Percentiles rank a stretch among this genome's conserved stretches.
Evolutionary conservation across 177 flowering plant genomes (phyloP).

Genomic region (Vitis hybrid): DNA sequence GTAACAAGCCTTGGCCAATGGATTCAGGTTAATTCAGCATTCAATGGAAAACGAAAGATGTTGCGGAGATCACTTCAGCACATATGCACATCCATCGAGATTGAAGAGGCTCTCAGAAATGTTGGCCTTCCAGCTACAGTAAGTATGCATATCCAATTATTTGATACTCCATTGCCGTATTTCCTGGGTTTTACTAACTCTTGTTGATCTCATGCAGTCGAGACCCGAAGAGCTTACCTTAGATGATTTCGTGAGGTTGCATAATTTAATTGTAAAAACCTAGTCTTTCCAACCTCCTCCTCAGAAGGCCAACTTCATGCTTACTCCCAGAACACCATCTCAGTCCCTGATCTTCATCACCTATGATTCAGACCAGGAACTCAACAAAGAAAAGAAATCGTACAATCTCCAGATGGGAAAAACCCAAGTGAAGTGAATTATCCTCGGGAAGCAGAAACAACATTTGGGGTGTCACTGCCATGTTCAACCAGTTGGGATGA

Average conservation of each 20-base stretch:
- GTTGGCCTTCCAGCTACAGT: slow-evolving; percentile 70
- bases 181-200: background rate
- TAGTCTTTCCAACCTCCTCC: slow-evolving; percentile 10
- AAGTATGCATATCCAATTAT: slow-evolving; percentile 18
- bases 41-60: slow-evolving; percentile 94
- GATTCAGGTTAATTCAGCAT: slow-evolving; percentile 82
- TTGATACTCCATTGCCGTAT: background rate
- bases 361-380: background rate
- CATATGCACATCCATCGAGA: slow-evolving; percentile 52
- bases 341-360: background rate
- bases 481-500: background rate
- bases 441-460: background rate
- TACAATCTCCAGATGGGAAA: background rate
- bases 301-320: background rate
- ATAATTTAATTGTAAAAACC: slow-evolving; percentile 49
- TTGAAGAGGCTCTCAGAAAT: slow-evolving; percentile 64
- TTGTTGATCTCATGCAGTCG: slow-evolving; percentile 42
- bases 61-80: slow-evolving; percentile 81
- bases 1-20: background rate
- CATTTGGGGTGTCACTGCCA: background rate
- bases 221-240: slow-evolving; percentile 89
- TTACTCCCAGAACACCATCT: background rate
- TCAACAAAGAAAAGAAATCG: background rate
- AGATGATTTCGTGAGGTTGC: slow-evolving; percentile 83
- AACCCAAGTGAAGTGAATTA: background rate